A percentile compares a stretch with the other conserved stretches of the same genome.
phyloP scores from a whole-genome alignment of 2,329 filamentous ascomycete genomes.

The Trichoderma hamatum region DNA sequence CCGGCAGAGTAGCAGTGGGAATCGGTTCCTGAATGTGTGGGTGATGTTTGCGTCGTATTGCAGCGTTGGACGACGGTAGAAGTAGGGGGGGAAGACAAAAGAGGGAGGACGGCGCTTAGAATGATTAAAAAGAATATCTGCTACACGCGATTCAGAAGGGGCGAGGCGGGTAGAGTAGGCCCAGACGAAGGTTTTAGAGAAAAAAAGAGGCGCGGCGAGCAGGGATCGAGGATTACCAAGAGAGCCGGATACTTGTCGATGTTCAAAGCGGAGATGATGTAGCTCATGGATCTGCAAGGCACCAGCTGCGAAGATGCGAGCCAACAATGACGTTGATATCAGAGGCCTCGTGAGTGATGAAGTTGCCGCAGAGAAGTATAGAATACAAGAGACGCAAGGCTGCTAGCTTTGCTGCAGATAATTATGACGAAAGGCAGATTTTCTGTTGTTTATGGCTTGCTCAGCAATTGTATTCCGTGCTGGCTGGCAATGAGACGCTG shows the following conservation, averaged over 20 bases:
- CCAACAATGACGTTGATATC: background rate
- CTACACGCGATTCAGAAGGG: conserved; percentile 10
- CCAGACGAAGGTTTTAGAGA: background rate
- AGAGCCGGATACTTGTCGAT: conserved; percentile 3
- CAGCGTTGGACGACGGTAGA: conserved; percentile 1
- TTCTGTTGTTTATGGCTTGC: background rate
- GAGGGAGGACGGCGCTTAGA: conserved; percentile 20
- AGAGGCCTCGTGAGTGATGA: background rate
- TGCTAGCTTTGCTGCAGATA: background rate
- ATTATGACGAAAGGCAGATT: conserved; percentile 17
- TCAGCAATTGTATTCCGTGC: background rate
- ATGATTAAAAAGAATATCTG: conserved; percentile 10
- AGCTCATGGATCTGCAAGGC: background rate
- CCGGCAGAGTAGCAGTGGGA: background rate
- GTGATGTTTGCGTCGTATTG: conserved; percentile 20
- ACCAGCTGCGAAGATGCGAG: background rate
- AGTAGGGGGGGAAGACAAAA: conserved; percentile 1
- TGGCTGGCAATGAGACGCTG: conserved; percentile 2
- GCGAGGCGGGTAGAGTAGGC: conserved; percentile 1
- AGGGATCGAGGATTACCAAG: conserved; percentile 9
- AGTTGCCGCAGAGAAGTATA: background rate
- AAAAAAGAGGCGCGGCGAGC: conserved; percentile 14
- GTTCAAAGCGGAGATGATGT: conserved; percentile 10
- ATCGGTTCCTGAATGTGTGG: conserved; percentile 19
- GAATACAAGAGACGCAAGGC: background rate